phyloP scores from a whole-genome alignment of 495 filamentous ascomycete genomes.

The Aspergillus hancockii region DNA sequence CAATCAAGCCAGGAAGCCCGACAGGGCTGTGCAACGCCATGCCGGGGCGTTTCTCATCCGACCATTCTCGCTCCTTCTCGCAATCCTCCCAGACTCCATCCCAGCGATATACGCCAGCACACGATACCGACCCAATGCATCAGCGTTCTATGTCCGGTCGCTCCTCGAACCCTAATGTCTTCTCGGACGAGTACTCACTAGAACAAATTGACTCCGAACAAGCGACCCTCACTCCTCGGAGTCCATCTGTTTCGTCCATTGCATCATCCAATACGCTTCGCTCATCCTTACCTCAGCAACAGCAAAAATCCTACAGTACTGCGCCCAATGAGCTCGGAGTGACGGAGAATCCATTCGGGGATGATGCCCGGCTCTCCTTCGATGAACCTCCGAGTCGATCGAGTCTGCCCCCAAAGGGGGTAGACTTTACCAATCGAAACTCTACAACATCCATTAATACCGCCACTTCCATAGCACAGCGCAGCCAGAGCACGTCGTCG shows the following conservation, averaged over 20 bases:
- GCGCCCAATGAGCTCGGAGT: slow-evolving; percentile 27
- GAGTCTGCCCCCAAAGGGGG: slow-evolving; percentile 43
- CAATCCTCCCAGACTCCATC: slow-evolving; percentile 37
- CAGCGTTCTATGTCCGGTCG: slow-evolving; percentile 36
- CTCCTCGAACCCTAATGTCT: slow-evolving; percentile 51
- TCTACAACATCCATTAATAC: slow-evolving; percentile 36
- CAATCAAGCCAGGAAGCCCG: slow-evolving; percentile 39
- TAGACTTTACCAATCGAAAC: slow-evolving; percentile 37
- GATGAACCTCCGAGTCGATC: slow-evolving; percentile 39
- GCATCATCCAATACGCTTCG: slow-evolving; percentile 39
- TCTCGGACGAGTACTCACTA: slow-evolving; percentile 55
- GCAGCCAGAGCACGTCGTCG: slow-evolving; percentile 46
- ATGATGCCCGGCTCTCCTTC: slow-evolving; percentile 41
- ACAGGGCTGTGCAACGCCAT: slow-evolving; percentile 48
- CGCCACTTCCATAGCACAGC: slow-evolving; percentile 33
- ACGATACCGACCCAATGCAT: slow-evolving; percentile 36
- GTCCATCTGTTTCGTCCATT: slow-evolving; percentile 35
- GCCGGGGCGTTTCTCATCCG: slow-evolving; percentile 45
- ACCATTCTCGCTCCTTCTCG: slow-evolving; percentile 44
- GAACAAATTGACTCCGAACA: slow-evolving; percentile 43
- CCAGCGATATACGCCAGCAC: slow-evolving; percentile 25
- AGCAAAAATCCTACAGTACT: slow-evolving; percentile 28
- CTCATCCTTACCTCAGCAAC: slow-evolving; percentile 27
- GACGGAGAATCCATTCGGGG: slow-evolving; percentile 44
- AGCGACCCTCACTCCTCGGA: slow-evolving; percentile 33